Conservation (phyloP, 345 rosid genomes). For the Eutrema japonicum region DNA sequence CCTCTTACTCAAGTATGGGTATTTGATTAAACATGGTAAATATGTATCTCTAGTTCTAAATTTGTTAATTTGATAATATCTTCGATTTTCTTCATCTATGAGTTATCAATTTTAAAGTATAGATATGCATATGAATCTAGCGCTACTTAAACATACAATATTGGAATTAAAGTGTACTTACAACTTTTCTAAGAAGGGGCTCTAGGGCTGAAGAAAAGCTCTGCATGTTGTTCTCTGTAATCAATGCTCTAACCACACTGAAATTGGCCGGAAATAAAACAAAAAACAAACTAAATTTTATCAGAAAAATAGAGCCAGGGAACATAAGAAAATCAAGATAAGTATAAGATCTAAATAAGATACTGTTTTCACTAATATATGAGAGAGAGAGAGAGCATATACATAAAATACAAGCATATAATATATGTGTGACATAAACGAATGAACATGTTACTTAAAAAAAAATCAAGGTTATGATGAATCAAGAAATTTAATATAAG, state of each 20-base stretch:
- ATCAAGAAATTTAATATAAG: neutral
- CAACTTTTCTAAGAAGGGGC: conserved; percentile 85
- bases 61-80: neutral
- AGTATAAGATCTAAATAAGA: conserved; percentile 4
- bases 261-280: conserved; percentile 2
- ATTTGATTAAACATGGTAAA: conserved; percentile 9
- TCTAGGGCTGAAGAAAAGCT: conserved; percentile 63
- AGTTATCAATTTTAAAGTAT: neutral
- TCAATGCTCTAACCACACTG: conserved; percentile 67
- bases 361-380: neutral
- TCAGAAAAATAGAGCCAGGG: neutral
- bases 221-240: conserved; percentile 53
- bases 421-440: neutral
- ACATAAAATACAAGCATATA: conserved; percentile 28
- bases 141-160: conserved; percentile 18
- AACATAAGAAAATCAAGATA: neutral
- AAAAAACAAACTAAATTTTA: neutral
- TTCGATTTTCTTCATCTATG: neutral
- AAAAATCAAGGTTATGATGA: neutral
- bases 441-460: neutral
- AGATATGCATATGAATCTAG: conserved; percentile 13
- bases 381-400: neutral
- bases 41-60: neutral
- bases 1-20: conserved; percentile 15
- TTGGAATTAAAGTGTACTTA: conserved; percentile 41